Evolutionary conservation across 2,329 filamentous ascomycete species (phyloP), one percentile per base, ranked within the genome.

Genomic region (Aspergillus aculeatus): DNA sequence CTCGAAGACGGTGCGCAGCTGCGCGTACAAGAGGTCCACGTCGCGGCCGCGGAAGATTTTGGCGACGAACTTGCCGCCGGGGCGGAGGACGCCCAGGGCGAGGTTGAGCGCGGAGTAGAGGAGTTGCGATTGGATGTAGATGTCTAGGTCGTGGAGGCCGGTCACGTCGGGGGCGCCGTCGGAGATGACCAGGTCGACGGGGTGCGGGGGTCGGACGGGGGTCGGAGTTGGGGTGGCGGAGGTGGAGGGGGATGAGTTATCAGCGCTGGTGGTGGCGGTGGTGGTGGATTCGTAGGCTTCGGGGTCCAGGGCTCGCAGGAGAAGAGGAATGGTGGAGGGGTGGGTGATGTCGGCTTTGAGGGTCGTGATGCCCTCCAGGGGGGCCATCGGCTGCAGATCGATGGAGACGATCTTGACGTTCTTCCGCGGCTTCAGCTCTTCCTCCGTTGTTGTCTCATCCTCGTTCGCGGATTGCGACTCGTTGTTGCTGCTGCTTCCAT

Each of bases 81-180:
- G 93, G 61, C 90, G 90, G 23, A 99, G 84, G 12, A 99, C 92
- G 72, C 94, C 96, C 12, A 97, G 86, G 0, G 95, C 92, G 2
- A 99, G 86, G 74, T 97, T 96, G 21, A 99, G 84, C 0, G 95
- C 95, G 0, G 94, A 92, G 76, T 96, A 97, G 53, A 99, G 88
- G 9, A 99, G 84, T 77, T 98, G 95, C 9, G 91, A 93, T 78
- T 99, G 95, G 19, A 99, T 91, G 77, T 99, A 99, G 67, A 98
- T 98, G 77, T 99, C 95, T 38, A 99, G 86, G 74, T 99, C 95
- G 75, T 99, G 95, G 1, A 99, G 83, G 21, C 95, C 95, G 0
- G 95, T 99, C 12, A 99, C 95, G 70, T 99, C 95, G 0, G 95
- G 95, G 0, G 95, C 95, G 56, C 95, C 95, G 69, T 99, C 95